phyloP scores from a whole-genome alignment of 345 rosid genomes.

The Corchorus olitorius region DNA sequence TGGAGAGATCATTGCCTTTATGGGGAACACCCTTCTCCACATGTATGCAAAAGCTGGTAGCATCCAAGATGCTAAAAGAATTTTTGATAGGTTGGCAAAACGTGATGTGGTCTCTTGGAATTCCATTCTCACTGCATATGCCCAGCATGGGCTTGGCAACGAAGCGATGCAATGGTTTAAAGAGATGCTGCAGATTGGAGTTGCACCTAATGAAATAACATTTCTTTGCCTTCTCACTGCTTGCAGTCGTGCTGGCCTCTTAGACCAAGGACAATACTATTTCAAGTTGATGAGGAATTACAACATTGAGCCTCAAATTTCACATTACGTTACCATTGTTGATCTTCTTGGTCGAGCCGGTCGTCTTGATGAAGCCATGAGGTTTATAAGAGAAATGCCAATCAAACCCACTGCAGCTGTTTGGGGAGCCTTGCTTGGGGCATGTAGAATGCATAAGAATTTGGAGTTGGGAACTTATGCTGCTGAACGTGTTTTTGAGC shows the following conservation, averaged over 20 bases:
- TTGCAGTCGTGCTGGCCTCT: constrained; percentile 57
- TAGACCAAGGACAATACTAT: constrained; percentile 41
- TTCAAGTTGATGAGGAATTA: constrained; percentile 44
- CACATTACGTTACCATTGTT: constrained; percentile 48
- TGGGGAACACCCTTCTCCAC: constrained; percentile 53
- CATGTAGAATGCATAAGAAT: constrained; percentile 63
- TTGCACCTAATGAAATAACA: constrained; percentile 47
- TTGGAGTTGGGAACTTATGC: constrained; percentile 52
- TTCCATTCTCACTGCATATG: constrained; percentile 48
- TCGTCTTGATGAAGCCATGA: constrained; percentile 39
- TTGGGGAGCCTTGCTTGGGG: constrained; percentile 66
- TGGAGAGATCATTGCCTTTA: constrained; percentile 37
- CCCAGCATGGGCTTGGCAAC: constrained; percentile 47
- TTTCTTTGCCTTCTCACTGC: constrained; percentile 57
- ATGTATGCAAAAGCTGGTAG: constrained; percentile 62
- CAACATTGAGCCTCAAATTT: constrained; percentile 37
- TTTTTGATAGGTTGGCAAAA: constrained; percentile 42
- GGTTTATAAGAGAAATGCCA: constrained; percentile 49
- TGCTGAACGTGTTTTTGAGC: constrained; percentile 47
- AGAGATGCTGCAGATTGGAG: constrained; percentile 40
- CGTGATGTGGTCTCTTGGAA: constrained; percentile 54
- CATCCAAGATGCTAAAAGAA: constrained; percentile 45
- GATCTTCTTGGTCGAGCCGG: constrained; percentile 67
- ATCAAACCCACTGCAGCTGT: constrained; percentile 48
- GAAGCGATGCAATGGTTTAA: constrained; percentile 36